A percentile compares a stretch with the other conserved stretches of the same genome.
These are phyloP conservation scores for Orbilia quercus DNA, from an alignment of 2,329 filamentous ascomycete genomes.

Conservation along the genomic window DNA sequence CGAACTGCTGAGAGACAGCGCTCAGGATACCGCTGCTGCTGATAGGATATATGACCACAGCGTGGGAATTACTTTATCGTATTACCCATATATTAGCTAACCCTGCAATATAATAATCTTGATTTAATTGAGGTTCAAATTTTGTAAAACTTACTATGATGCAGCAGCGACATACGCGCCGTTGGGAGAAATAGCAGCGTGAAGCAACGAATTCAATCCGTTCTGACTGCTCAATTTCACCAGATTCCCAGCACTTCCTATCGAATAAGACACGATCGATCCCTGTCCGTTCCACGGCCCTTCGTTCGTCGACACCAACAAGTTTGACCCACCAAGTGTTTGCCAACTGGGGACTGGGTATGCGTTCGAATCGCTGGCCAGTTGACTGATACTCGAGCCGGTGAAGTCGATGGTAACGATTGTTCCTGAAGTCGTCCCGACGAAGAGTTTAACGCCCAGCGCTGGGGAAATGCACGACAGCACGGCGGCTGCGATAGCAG, in stretches of 20 bases:
- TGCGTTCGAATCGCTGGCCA: conserved; percentile 26
- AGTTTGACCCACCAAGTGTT: conserved; percentile 8
- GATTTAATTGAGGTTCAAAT: background rate
- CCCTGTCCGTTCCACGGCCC: conserved; percentile 42
- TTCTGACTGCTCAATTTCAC: conserved; percentile 40
- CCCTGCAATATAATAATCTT: background rate
- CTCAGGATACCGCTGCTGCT: conserved; percentile 30
- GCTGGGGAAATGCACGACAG: conserved; percentile 25
- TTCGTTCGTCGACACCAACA: conserved; percentile 41
- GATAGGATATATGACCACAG: conserved; percentile 26
- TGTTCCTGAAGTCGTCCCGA: conserved; percentile 33
- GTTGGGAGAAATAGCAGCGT: conserved; percentile 34
- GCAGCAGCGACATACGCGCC: conserved; percentile 36
- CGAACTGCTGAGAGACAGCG: conserved; percentile 31
- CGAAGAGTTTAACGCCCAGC: conserved; percentile 28
- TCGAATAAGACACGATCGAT: conserved; percentile 36
- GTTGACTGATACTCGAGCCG: conserved; percentile 19
- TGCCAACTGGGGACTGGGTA: conserved; percentile 46
- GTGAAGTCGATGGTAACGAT: conserved; percentile 34
- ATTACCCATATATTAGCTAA: conserved; percentile 2
- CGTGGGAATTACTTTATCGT: conserved; percentile 17
- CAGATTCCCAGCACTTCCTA: conserved; percentile 23
- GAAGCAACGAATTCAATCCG: conserved; percentile 35
- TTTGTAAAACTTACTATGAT: conserved; percentile 35
- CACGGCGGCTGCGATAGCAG: conserved; percentile 18